Evolutionary conservation across 2,329 filamentous ascomycete genomes (phyloP).

Genomic region (Cryphonectria radicalis): DNA sequence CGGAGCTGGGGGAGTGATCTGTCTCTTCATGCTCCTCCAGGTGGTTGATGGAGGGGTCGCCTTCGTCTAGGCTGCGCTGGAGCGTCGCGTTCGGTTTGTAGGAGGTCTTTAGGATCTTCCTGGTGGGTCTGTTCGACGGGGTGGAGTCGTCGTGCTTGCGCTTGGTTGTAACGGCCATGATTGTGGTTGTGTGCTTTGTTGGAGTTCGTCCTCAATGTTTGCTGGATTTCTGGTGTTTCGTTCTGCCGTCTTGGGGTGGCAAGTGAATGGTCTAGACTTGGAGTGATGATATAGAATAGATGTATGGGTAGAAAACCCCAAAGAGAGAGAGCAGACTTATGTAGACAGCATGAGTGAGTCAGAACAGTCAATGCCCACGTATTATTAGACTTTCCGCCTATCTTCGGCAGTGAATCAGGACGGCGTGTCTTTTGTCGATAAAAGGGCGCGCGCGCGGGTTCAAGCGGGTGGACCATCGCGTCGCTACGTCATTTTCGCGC

Average conservation of each 20-base stretch:
- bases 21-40: neutral
- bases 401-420: constrained; percentile 20
- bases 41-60: neutral
- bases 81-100: constrained; percentile 20
- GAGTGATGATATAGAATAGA: neutral
- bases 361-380: neutral
- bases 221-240: neutral
- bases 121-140: neutral
- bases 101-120: constrained; percentile 18
- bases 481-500: constrained; percentile 6
- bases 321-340: no score
- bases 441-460: constrained; percentile 24
- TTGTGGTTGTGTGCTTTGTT: neutral
- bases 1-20: neutral
- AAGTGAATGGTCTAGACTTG: neutral
- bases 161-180: constrained; percentile 19
- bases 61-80: neutral
- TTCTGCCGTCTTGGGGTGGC: neutral
- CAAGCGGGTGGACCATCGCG: constrained; percentile 8
- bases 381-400: neutral
- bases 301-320: neutral
- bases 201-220: neutral
- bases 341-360: neutral
- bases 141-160: neutral
- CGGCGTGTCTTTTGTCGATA: constrained; percentile 25